Evolutionary conservation across 352 stramenopile species (phyloP).

Genomic region (Globisporangium radiosum): DNA sequence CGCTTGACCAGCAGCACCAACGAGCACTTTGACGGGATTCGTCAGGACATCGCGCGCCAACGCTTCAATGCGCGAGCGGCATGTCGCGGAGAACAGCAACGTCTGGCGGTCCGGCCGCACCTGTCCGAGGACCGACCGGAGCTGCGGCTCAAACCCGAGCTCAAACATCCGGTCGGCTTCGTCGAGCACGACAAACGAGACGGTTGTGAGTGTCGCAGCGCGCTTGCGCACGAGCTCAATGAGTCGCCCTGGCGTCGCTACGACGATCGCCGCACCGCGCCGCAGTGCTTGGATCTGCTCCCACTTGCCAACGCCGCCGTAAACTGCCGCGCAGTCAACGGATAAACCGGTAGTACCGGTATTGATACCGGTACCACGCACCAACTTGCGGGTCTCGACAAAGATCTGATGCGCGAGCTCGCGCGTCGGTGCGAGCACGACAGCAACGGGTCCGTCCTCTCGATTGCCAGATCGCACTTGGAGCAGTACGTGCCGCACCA

Average conservation of each 20-base stretch:
- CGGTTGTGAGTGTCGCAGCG: constrained; percentile 45
- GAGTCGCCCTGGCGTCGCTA: constrained; percentile 71
- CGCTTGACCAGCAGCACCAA: constrained; percentile 74
- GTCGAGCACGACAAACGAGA: constrained; percentile 86
- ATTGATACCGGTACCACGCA: constrained; percentile 25
- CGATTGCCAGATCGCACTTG: too few species aligned
- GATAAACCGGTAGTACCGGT: constrained; percentile 5
- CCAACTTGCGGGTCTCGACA: constrained; percentile 78
- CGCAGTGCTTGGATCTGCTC: constrained; percentile 74
- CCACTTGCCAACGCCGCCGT: constrained; percentile 80
- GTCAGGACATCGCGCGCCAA: constrained; percentile 75
- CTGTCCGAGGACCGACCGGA: constrained; percentile 75
- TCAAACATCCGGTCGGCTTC: constrained; percentile 89
- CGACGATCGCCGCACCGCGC: constrained; percentile 68
- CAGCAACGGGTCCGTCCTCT: constrained; percentile 62
- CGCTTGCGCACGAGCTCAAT: constrained; percentile 85
- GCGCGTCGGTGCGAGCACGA: constrained; percentile 73
- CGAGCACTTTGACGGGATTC: constrained; percentile 77
- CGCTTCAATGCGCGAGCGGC: constrained; percentile 58
- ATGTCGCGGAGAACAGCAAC: constrained; percentile 86
- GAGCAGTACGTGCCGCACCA: constrained; percentile 84
- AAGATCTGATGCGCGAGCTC: constrained; percentile 86
- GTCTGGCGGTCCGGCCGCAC: constrained; percentile 83
- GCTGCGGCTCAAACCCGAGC: constrained; percentile 82
- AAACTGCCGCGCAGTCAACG: constrained; percentile 69